Evolutionary conservation across 2,329 filamentous ascomycete species (phyloP).

Genomic region (Calonectria fujianensis): DNA sequence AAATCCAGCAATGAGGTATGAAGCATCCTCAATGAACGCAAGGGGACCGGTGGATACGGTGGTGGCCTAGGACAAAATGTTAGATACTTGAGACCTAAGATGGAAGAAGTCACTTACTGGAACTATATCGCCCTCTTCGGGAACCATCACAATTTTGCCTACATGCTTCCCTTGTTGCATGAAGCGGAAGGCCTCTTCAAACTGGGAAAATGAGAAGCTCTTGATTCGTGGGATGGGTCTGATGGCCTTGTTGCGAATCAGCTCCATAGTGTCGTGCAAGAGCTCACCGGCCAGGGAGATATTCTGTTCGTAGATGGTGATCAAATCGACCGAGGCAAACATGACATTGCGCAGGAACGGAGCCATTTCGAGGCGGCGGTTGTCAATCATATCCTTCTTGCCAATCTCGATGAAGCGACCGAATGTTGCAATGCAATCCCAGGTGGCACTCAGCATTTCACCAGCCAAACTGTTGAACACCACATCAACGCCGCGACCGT

Average conservation of each 20-base stretch:
- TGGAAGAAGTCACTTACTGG: neutral
- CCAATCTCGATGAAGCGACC: constrained; percentile 60
- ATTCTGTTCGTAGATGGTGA: constrained; percentile 21
- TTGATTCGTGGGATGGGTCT: constrained; percentile 7
- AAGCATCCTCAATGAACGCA: neutral
- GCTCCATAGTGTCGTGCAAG: neutral
- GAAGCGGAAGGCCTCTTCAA: constrained; percentile 27
- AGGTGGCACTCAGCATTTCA: constrained; percentile 54
- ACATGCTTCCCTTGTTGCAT: constrained; percentile 41
- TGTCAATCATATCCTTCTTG: constrained; percentile 54
- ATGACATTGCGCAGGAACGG: constrained; percentile 53
- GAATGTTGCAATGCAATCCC: constrained; percentile 56
- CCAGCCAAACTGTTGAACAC: constrained; percentile 56
- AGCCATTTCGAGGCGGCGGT: constrained; percentile 53
- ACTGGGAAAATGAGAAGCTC: constrained; percentile 1
- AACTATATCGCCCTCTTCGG: constrained; percentile 11
- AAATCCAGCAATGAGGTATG: constrained; percentile 32
- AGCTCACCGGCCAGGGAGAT: constrained; percentile 2
- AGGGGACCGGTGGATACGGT: neutral
- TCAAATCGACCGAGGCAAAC: constrained; percentile 34
- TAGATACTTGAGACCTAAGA: neutral
- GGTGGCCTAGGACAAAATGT: neutral
- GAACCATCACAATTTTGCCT: constrained; percentile 34
- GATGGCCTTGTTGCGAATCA: neutral
- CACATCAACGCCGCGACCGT: constrained; percentile 54